Base-by-base conservation (phyloP, 78 protist genomes). In the Protostelium mycophagum region DNA sequence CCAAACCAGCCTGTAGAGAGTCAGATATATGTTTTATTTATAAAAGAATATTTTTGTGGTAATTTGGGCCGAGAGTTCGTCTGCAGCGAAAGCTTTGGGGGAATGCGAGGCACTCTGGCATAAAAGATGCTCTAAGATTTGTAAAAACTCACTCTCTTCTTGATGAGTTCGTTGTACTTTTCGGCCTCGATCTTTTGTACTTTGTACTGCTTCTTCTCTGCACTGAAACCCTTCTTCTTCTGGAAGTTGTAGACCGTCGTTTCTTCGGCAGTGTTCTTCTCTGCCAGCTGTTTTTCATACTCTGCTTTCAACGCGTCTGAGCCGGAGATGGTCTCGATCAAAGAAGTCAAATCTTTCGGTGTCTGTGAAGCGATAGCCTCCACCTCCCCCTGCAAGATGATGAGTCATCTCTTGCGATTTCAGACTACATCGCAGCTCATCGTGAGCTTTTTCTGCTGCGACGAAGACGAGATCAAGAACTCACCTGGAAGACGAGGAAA, bases 361-460 rank as follows among this genome's bases (percentile, higher is more conserved):
- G 90, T 39, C 86, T 96, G 97, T 0, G 87, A 83, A 0, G 98
- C 99, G 0, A 98, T 31, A 28, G 86, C 36, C 29, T 95, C 97
- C 31, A 99, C 99, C 83, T 99, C 99, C 63, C 99, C 99, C 93
- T 87, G 94, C 73, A 16, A 51, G 31, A n/a, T n/a, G n/a, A n/a
- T n/a, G n/a, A n/a, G n/a, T n/a, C n/a, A n/a, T 0, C 34, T 9
- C 34, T 23, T 83, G 85, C n/a, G 85, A 16, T 0, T 35, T 35
- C 0, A 1, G 38, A 34, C 34, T 0, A 16, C 34, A 35, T 1
- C 34, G 38, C n/a, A 1, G 85, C n/a, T n/a, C n/a, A n/a, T n/a
- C n/a, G n/a, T n/a, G n/a, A n/a, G n/a, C n/a, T n/a, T 5, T 25
- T 51, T 51, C 73, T 25, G 16, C 16, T 16, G 16, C 73, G 73